Evolutionary conservation across 2,329 filamentous ascomycete species (phyloP).

Genomic region (Trichoderma aggressivum): DNA sequence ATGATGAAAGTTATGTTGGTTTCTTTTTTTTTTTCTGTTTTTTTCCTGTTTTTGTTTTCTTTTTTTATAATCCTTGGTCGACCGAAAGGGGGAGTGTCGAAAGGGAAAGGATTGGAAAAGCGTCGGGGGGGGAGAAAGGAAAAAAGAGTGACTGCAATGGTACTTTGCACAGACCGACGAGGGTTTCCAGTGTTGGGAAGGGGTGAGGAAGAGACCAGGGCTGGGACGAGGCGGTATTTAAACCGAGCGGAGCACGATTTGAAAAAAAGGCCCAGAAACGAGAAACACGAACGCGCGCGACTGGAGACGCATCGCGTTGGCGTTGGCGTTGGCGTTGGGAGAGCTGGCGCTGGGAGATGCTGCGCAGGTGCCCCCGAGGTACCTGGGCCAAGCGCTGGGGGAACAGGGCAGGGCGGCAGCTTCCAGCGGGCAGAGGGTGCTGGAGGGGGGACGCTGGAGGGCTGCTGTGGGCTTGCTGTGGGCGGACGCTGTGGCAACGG

Average conservation of each 20-base stretch:
- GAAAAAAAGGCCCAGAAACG: slow-evolving; percentile 13
- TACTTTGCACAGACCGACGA: slow-evolving; percentile 16
- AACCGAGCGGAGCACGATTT: slow-evolving; percentile 9
- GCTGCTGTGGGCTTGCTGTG: not conserved
- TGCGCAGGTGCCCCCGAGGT: not conserved
- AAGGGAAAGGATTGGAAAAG: not conserved
- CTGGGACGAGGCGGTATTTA: slow-evolving; percentile 23
- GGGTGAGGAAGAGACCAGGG: slow-evolving; percentile 17
- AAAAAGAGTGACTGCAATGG: slow-evolving; percentile 14
- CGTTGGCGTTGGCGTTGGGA: slow-evolving; percentile 17
- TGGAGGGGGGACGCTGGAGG: too few relatives aligned
- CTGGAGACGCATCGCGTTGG: slow-evolving; percentile 22
- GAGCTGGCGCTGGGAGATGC: not conserved
- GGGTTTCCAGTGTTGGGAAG: slow-evolving; percentile 13
- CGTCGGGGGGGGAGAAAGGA: not conserved
- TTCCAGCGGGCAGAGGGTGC: not conserved
- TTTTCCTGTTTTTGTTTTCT: not conserved
- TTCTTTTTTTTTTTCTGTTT: not conserved
- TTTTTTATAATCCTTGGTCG: not conserved
- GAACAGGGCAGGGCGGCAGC: not conserved
- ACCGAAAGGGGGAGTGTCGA: not conserved
- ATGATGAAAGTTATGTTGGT: too few relatives aligned
- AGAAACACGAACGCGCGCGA: slow-evolving; percentile 22
- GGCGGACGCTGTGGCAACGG: not conserved
- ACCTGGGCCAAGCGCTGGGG: not conserved